Evolutionary conservation across 2,329 filamentous ascomycete species (phyloP), one percentile per base, ranked within the genome.

Genomic region (Penicillium verrucosum): DNA sequence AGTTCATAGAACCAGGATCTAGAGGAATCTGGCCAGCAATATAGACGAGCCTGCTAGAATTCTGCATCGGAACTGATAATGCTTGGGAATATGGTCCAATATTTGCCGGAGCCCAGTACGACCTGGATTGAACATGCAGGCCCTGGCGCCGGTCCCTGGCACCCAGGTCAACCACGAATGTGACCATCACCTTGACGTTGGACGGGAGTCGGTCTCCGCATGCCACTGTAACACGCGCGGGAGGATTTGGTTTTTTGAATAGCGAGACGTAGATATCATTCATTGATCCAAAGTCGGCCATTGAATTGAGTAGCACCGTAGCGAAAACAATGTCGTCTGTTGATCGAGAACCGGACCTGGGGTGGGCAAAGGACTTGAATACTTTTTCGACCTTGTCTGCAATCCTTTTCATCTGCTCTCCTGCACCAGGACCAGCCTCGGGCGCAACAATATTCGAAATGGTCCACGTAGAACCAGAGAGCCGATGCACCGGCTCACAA

Each of bases 51-150:
- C 69, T 69, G 41, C 66, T 65, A 34, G 61, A 51, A 11, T 69
- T 68, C 21, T 67, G 60, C 29, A 70, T 51, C 3, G 66, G 63
- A 9, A 70, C 57, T 9, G 80, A 67, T 11, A 94, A 85, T 4
- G 92, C 91, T 76, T 99, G 94, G 54, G 92, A 97, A 74, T 97
- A 97, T 0, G 94, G 94, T 0, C 94, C 94, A 52, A 99, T 97
- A 69, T 97, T 97, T 21, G 94, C 93, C 0, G 94, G 94, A 0
- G 94, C 94, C 94, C 94, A 99, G 79, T 97, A 97, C 11, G 91
- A 96, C 38, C 90, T 81, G 4, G 89, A 92, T 75, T 97, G 94
- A 6, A 99, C 92, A 72, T 99, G 94, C 1, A 97, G 81, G 0
- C 75, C 89, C 56, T 76, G 71, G 32, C 79, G 73, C 38, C 57